Conservation (phyloP, 2,329 filamentous ascomycete species). For the Talaromyces pinophilus region DNA sequence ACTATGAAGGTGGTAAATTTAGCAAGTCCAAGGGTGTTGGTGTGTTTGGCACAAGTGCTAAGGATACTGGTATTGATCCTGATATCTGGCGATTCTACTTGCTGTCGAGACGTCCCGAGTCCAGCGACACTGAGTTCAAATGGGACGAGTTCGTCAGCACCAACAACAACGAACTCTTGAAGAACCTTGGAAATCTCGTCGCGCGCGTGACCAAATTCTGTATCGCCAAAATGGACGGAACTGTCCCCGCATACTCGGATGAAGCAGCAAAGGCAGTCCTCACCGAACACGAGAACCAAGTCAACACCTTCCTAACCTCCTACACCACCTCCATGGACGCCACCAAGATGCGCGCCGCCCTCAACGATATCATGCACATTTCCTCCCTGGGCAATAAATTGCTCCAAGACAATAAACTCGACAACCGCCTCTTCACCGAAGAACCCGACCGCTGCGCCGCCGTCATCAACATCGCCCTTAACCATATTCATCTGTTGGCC, state of each 20-base stretch:
- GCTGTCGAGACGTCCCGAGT: conserved; percentile 80
- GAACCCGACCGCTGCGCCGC: conserved; percentile 62
- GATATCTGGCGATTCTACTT: conserved; percentile 96
- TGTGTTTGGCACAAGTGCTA: conserved; percentile 87
- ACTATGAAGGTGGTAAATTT: conserved; percentile 89
- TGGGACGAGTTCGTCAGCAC: conserved; percentile 79
- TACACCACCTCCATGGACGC: conserved; percentile 62
- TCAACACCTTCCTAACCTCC: conserved; percentile 56
- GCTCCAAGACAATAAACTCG: conserved; percentile 62
- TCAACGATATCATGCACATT: conserved; percentile 57
- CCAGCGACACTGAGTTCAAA: conserved; percentile 83
- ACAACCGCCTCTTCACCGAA: conserved; percentile 61
- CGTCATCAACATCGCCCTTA: conserved; percentile 75
- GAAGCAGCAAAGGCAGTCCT: conserved; percentile 31
- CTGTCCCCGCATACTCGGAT: conserved; percentile 43
- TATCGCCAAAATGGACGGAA: conserved; percentile 42
- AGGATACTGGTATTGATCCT: conserved; percentile 78
- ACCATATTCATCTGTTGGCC: conserved; percentile 79
- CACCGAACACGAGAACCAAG: conserved; percentile 45
- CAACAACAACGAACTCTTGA: conserved; percentile 86
- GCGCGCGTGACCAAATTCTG: conserved; percentile 74
- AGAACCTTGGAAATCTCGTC: conserved; percentile 72
- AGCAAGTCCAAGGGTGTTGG: conserved; percentile 87
- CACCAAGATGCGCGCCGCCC: conserved; percentile 60
- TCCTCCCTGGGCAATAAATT: conserved; percentile 62